Conservation (phyloP, 2,329 filamentous ascomycete species). For the Pseudogymnoascus sp. region DNA sequence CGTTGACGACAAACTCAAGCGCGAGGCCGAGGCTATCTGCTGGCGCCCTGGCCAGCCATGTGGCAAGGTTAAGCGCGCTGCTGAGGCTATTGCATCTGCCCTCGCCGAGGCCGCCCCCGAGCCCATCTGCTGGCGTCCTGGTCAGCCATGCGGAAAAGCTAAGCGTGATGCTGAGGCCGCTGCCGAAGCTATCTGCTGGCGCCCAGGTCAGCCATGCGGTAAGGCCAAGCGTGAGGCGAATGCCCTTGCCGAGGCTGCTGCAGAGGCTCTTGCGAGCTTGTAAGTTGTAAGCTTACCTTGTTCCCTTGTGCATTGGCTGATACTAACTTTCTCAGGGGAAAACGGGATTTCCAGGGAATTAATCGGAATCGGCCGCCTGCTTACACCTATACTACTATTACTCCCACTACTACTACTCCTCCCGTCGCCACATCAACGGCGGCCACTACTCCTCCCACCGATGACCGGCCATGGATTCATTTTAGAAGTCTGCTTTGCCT, state of each 20-base stretch:
- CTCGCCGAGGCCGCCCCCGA: slow-evolving; percentile 15
- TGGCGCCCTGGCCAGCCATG: slow-evolving; percentile 23
- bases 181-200: slow-evolving; percentile 18
- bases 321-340: not conserved
- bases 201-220: slow-evolving; percentile 18
- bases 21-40: slow-evolving; percentile 17
- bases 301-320: not conserved
- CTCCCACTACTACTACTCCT: too few relatives aligned
- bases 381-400: too few relatives aligned
- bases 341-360: too few relatives aligned
- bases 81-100: slow-evolving; percentile 24
- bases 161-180: slow-evolving; percentile 8
- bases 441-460: too few relatives aligned
- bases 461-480: too few relatives aligned
- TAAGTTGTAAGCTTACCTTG: not conserved
- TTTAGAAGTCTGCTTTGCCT: too few relatives aligned
- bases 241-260: slow-evolving; percentile 11
- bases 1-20: not conserved
- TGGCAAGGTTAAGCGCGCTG: slow-evolving; percentile 26
- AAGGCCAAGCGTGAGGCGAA: slow-evolving; percentile 16
- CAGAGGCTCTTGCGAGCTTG: not conserved
- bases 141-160: slow-evolving; percentile 16
- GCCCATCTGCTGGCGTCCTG: slow-evolving; percentile 27
- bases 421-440: too few relatives aligned
- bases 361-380: too few relatives aligned